phyloP scores from a whole-genome alignment of 1,284 basidiomycete genomes.

The Tylopilus orsonianus region DNA sequence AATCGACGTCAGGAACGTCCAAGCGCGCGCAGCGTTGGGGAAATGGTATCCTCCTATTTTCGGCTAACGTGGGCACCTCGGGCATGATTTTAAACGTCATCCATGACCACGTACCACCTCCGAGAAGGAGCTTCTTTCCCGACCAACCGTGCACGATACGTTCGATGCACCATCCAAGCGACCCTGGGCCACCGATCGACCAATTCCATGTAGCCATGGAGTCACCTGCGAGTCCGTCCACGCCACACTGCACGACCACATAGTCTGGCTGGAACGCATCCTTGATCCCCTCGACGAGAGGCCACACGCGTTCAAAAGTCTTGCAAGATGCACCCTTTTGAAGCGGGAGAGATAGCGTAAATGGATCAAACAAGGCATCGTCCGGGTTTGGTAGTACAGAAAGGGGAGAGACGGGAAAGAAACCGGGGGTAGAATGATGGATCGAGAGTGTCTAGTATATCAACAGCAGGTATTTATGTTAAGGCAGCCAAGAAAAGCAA shows the following conservation, averaged over 20 bases:
- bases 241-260: slow-evolving; percentile 83
- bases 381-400: slow-evolving; percentile 47
- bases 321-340: slow-evolving; percentile 58
- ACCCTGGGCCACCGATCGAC: slow-evolving; percentile 61
- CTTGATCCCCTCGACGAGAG: slow-evolving; percentile 58
- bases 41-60: slow-evolving; percentile 75
- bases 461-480: neutral
- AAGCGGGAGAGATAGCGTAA: slow-evolving; percentile 77
- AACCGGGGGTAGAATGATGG: slow-evolving; percentile 79
- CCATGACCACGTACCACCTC: slow-evolving; percentile 50
- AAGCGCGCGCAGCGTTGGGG: slow-evolving; percentile 81
- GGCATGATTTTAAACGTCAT: neutral
- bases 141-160: slow-evolving; percentile 59
- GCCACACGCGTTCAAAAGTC: slow-evolving; percentile 68
- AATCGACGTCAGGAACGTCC: slow-evolving; percentile 78
- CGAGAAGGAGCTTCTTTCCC: slow-evolving; percentile 61
- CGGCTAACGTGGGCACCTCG: slow-evolving; percentile 3
- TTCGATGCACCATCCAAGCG: slow-evolving; percentile 69
- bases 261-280: slow-evolving; percentile 74
- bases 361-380: slow-evolving; percentile 54
- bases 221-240: slow-evolving; percentile 84
- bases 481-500: neutral
- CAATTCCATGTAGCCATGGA: slow-evolving; percentile 80
- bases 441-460: slow-evolving; percentile 71
- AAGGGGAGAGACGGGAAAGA: slow-evolving; percentile 72